These are phyloP conservation scores for Aspergillus hiratsukae DNA, from an alignment of 2,329 filamentous ascomycete genomes.

Conservation along the genomic window DNA sequence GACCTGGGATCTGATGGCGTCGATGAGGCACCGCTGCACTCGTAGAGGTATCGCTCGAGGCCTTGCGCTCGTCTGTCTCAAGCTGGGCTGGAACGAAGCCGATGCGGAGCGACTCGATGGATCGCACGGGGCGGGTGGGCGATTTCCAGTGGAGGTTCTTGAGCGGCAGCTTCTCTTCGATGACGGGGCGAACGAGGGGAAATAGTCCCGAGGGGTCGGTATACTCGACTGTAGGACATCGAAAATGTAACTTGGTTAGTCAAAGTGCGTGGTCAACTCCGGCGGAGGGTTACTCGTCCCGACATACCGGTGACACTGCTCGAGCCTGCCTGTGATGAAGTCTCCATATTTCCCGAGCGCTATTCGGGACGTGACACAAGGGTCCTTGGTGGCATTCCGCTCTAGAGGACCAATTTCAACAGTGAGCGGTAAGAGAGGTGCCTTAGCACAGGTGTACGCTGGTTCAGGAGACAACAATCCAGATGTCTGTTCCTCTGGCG, in stretches of 20 bases:
- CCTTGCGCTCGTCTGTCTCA: slow-evolving; percentile 29
- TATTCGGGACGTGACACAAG: slow-evolving; percentile 18
- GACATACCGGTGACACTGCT: slow-evolving; percentile 66
- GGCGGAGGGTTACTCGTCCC: slow-evolving; percentile 1
- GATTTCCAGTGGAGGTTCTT: slow-evolving; percentile 97
- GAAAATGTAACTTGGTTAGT: slow-evolving; percentile 8
- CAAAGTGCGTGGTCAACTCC: not conserved
- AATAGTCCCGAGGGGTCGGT: slow-evolving; percentile 90
- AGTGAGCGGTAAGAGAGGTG: not conserved
- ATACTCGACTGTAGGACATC: slow-evolving; percentile 70
- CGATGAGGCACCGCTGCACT: slow-evolving; percentile 45
- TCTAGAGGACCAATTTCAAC: slow-evolving; percentile 1
- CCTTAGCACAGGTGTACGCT: not conserved
- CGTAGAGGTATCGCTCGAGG: slow-evolving; percentile 34
- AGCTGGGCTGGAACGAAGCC: slow-evolving; percentile 68
- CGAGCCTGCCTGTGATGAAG: slow-evolving; percentile 53
- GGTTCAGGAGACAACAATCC: not conserved
- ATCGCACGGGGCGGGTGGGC: slow-evolving; percentile 81
- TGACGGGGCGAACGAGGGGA: slow-evolving; percentile 70
- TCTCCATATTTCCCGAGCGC: slow-evolving; percentile 37
- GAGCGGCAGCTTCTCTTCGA: slow-evolving; percentile 75
- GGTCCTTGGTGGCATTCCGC: slow-evolving; percentile 26
- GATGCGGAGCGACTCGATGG: slow-evolving; percentile 87
- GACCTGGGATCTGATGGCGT: slow-evolving; percentile 89
- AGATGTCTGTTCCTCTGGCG: not conserved